A percentile compares a stretch with the other conserved stretches of the same genome.
phyloP scores from a whole-genome alignment of 2,329 filamentous ascomycete species.

The Colletotrichum nymphaeae region DNA sequence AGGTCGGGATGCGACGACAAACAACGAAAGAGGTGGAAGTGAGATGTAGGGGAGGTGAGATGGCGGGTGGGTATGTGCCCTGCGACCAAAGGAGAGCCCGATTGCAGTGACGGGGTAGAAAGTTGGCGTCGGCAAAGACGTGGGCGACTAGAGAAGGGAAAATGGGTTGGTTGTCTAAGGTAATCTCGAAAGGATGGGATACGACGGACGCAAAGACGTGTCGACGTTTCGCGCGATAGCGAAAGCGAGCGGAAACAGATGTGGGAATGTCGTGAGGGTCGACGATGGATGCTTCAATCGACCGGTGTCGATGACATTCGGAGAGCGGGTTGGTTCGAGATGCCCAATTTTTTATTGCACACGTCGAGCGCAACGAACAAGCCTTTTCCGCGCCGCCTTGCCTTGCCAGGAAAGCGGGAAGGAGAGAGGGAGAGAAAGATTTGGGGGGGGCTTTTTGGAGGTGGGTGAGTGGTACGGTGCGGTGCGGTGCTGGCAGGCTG shows the following conservation, averaged over 20 bases:
- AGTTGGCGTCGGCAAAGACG: conserved; percentile 22
- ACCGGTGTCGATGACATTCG: conserved; percentile 20
- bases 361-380: conserved; percentile 34
- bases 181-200: conserved; percentile 6
- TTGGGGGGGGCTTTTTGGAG: neutral
- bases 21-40: conserved; percentile 15
- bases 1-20: conserved; percentile 34
- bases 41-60: conserved; percentile 24
- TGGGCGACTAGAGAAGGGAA: conserved; percentile 24
- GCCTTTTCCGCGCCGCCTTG: conserved; percentile 34
- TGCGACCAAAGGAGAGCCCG: conserved; percentile 32
- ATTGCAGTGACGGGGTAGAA: conserved; percentile 17
- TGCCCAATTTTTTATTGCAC: conserved; percentile 30
- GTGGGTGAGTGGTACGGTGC: conserved; percentile 12
- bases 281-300: conserved; percentile 20
- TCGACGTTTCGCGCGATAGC: conserved; percentile 21
- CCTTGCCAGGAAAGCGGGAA: conserved; percentile 3
- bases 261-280: conserved; percentile 17
- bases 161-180: conserved; percentile 15
- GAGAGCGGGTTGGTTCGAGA: neutral
- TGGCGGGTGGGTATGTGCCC: conserved; percentile 32
- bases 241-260: conserved; percentile 31
- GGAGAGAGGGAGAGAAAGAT: conserved; percentile 20
- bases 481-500: neutral
- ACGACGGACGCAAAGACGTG: conserved; percentile 12